Evolutionary conservation across 768 basidiomycete genomes (phyloP).

Genomic region (Chalciporus pseudorubinellus): DNA sequence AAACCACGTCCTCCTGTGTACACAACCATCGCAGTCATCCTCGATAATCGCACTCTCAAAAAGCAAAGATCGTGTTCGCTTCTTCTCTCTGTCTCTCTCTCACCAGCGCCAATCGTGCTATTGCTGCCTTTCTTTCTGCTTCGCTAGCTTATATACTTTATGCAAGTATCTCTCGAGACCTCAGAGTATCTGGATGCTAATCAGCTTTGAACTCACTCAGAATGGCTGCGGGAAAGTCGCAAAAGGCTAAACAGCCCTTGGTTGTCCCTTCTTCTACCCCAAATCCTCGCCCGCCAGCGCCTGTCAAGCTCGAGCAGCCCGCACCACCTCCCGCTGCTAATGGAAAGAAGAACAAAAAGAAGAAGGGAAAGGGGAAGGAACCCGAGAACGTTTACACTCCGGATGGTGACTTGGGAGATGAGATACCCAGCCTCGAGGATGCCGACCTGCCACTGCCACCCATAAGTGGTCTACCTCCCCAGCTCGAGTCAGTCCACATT

Average conservation of each 20-base stretch:
- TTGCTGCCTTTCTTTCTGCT: background rate
- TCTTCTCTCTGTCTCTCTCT: background rate
- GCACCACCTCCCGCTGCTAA: constrained; percentile 5
- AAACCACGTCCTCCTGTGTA: constrained; percentile 11
- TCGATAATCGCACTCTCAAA: constrained; percentile 17
- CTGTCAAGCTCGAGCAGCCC: constrained; percentile 8
- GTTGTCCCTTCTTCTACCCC: constrained; percentile 6
- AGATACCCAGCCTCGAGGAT: constrained; percentile 26
- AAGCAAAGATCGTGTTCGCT: constrained; percentile 15
- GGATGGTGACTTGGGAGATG: constrained; percentile 22
- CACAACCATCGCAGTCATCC: constrained; percentile 21
- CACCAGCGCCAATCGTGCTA: constrained; percentile 1
- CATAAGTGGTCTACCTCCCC: constrained; percentile 41
- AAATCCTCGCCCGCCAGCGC: constrained; percentile 6
- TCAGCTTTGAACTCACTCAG: constrained; percentile 18
- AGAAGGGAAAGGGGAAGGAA: constrained; percentile 40
- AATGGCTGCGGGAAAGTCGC: constrained; percentile 30
- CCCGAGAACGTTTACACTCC: constrained; percentile 8
- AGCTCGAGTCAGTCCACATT: constrained; percentile 47
- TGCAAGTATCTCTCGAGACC: constrained; percentile 12
- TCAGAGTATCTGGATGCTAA: constrained; percentile 11
- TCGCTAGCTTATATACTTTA: constrained; percentile 6
- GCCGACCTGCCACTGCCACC: constrained; percentile 16
- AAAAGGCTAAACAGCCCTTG: constrained; percentile 23
- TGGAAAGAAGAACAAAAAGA: constrained; percentile 47